Evolutionary conservation across 768 basidiomycete genomes (phyloP), one percentile per base, ranked within the genome.

Genomic region (Trametopsis cervina): DNA sequence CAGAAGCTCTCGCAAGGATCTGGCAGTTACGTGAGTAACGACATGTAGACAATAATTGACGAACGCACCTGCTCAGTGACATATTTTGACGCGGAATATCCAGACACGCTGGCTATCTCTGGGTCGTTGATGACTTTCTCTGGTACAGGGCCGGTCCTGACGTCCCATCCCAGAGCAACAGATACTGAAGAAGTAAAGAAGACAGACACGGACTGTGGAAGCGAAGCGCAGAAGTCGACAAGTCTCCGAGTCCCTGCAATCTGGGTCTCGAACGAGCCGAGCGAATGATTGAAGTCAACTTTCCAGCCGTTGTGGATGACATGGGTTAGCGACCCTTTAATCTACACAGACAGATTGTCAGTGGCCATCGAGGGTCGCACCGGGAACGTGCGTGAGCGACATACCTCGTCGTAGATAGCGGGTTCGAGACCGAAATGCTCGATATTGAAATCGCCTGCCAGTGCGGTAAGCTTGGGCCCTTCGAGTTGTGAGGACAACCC

Each of bases 41-140:
- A 21, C 13, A 18, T 49, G 2, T 2, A 9, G 6, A 5, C 9
- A 44, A n/a, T 4, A n/a, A 4, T 4, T 25, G 15, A 20, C 33
- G 40, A 7, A 44, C 54, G 54, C 6, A 73, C 55, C 41, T 60
- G 53, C 42, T 72, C 71, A 0, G 67, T 65, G 2, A 70, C 69
- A 63, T 69, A 72, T 57, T 74, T 74, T 0, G 66, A 68, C 51
- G 71, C 65, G 1, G 63, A 55, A 45, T 73, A 73, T 0, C 72
- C 72, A 15, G 60, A 56, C 2, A 63, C 65, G 15, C 66, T 49
- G 0, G 69, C 64, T 23, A 59, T 47, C 11, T 23, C 48, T 0
- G 68, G 53, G 39, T 63, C 59, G 11, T 54, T 18, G 17, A 66
- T 27, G 7, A 53, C 47, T 0, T 23, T 39, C 50, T 71, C 69